phyloP scores from a whole-genome alignment of 2,329 filamentous ascomycete genomes.

The Monilinia fructigena region DNA sequence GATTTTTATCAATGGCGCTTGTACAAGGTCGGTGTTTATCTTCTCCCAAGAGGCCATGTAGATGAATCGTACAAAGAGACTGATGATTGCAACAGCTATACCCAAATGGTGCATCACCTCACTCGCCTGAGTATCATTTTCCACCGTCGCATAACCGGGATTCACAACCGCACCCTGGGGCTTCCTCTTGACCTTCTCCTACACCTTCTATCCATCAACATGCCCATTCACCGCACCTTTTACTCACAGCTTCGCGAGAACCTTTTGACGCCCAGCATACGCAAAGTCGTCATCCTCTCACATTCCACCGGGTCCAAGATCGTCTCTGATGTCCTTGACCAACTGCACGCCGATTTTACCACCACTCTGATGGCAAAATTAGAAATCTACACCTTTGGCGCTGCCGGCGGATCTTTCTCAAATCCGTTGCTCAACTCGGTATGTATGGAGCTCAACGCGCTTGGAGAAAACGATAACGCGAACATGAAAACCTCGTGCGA shows the following conservation, averaged over 20 bases:
- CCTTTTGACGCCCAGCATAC: slow-evolving; percentile 58
- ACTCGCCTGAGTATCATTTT: slow-evolving; percentile 69
- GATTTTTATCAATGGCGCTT: slow-evolving; percentile 27
- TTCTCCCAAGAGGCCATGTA: no score
- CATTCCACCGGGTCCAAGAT: slow-evolving; percentile 78
- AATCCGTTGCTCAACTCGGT: slow-evolving; percentile 53
- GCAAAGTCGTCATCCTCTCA: slow-evolving; percentile 68
- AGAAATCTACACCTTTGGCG: slow-evolving; percentile 75
- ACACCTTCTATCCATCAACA: slow-evolving; percentile 72
- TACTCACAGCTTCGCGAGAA: slow-evolving; percentile 56
- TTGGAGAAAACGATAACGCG: not conserved
- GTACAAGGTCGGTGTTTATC: slow-evolving; percentile 26
- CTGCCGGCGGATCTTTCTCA: slow-evolving; percentile 75
- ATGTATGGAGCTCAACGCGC: not conserved
- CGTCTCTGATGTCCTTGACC: slow-evolving; percentile 67
- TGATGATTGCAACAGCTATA: slow-evolving; percentile 42
- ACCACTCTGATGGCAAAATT: slow-evolving; percentile 60
- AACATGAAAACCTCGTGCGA: slow-evolving; percentile 16
- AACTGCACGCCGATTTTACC: slow-evolving; percentile 68
- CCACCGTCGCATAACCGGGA: slow-evolving; percentile 64
- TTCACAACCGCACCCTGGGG: slow-evolving; percentile 71
- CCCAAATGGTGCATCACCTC: slow-evolving; percentile 67
- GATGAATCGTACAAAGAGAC: not conserved
- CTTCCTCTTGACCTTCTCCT: slow-evolving; percentile 73
- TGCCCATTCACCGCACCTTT: slow-evolving; percentile 61